Conservation (phyloP, 768 basidiomycete genomes). For the Boletales sp. region DNA sequence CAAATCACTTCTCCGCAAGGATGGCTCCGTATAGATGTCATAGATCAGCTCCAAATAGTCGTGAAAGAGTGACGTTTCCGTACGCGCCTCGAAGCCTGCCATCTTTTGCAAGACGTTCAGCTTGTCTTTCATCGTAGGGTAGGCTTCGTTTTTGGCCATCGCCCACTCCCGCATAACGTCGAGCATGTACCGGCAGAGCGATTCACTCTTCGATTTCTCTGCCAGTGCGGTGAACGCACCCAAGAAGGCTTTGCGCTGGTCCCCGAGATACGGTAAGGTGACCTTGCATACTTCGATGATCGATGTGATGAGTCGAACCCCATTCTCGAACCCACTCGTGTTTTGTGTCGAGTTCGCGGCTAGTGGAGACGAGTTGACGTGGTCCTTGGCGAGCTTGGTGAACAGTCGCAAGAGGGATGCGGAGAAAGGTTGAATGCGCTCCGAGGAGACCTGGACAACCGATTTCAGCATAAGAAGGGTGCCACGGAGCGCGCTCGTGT, state of each 20-base stretch:
- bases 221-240: constrained; percentile 75
- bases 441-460: constrained; percentile 73
- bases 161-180: constrained; percentile 89
- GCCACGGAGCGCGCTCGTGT: constrained; percentile 68
- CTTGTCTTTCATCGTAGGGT: constrained; percentile 95
- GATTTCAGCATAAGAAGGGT: constrained; percentile 85
- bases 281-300: constrained; percentile 85
- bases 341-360: neutral
- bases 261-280: constrained; percentile 77
- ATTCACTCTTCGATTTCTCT: constrained; percentile 81
- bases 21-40: constrained; percentile 89
- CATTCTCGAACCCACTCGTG: constrained; percentile 51
- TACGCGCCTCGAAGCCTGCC: constrained; percentile 72
- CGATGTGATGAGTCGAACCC: constrained; percentile 64
- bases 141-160: constrained; percentile 77
- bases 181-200: constrained; percentile 80
- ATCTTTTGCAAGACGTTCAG: constrained; percentile 85
- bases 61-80: constrained; percentile 70
- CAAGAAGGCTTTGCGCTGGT: constrained; percentile 80
- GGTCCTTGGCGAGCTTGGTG: constrained; percentile 83
- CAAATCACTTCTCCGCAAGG: constrained; percentile 84
- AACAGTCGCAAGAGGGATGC: constrained; percentile 77
- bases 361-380: constrained; percentile 53
- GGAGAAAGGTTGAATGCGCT: constrained; percentile 80
- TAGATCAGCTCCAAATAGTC: constrained; percentile 87